A percentile compares a stretch with the other conserved stretches of the same genome.
These are phyloP conservation scores for Pseudozyma sp. DNA, from an alignment of 1,284 basidiomycete genomes.

Conservation along the genomic window DNA sequence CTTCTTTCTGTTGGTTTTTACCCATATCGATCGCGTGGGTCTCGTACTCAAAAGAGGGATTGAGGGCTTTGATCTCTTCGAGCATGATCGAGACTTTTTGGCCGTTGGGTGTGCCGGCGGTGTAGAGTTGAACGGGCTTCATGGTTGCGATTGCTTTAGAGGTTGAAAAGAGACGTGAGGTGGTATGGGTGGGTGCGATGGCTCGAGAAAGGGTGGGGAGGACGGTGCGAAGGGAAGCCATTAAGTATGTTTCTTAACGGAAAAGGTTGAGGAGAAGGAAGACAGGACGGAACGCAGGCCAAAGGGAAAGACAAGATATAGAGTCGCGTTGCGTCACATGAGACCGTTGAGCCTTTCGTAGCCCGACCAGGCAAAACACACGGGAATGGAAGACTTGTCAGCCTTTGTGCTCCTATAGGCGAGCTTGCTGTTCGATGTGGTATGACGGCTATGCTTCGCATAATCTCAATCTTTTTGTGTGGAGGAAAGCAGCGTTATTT, in stretches of 20 bases:
- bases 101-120: slow-evolving; percentile 75
- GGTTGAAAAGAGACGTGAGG: slow-evolving; percentile 3
- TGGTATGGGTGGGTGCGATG: background rate
- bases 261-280: slow-evolving; percentile 81
- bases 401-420: no score
- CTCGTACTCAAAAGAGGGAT: slow-evolving; percentile 54
- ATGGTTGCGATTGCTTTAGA: slow-evolving; percentile 20
- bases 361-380: no score
- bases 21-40: slow-evolving; percentile 81
- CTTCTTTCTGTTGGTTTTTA: slow-evolving; percentile 73
- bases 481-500: no score
- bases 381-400: no score
- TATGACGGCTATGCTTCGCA: no score
- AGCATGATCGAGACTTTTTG: slow-evolving; percentile 96
- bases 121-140: slow-evolving; percentile 57
- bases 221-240: slow-evolving; percentile 55
- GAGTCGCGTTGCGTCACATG: no score
- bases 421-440: no score
- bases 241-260: slow-evolving; percentile 88
- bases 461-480: no score
- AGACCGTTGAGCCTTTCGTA: no score
- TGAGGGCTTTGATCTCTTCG: slow-evolving; percentile 75
- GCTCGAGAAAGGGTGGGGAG: slow-evolving; percentile 1
- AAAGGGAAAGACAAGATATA: background rate
- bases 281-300: background rate